Conservation (phyloP, 2,329 filamentous ascomycete species). For the Hypoxylon sp. region DNA sequence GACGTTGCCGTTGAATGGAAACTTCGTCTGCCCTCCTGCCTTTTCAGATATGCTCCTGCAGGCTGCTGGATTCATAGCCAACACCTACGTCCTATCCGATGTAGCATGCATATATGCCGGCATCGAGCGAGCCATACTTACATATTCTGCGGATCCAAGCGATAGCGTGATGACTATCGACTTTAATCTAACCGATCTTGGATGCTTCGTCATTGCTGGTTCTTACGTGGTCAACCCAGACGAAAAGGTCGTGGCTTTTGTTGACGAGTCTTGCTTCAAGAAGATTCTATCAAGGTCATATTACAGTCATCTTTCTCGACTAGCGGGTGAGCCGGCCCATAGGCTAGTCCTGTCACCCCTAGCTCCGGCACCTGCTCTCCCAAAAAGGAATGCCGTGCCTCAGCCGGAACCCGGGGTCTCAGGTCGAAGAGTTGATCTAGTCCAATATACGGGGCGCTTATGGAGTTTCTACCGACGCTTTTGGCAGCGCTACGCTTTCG, state of each 20-base stretch:
- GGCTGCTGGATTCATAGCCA: conserved; percentile 45
- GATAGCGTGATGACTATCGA: conserved; percentile 37
- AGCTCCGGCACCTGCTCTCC: not conserved
- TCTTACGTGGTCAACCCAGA: conserved; percentile 37
- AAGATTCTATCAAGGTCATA: conserved; percentile 47
- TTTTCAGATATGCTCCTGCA: conserved; percentile 46
- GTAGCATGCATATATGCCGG: conserved; percentile 44
- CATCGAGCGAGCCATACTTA: conserved; percentile 36
- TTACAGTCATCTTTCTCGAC: conserved; percentile 27
- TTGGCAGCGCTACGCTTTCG: conserved; percentile 19
- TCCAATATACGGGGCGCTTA: conserved; percentile 5
- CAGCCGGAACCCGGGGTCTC: not conserved
- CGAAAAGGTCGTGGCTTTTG: conserved; percentile 35
- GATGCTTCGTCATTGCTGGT: conserved; percentile 39
- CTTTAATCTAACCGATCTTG: conserved; percentile 41
- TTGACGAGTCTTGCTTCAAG: conserved; percentile 44
- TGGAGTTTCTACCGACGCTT: not conserved
- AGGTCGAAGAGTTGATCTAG: conserved; percentile 3
- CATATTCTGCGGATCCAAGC: conserved; percentile 21
- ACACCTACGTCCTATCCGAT: conserved; percentile 38
- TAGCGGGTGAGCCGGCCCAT: not conserved
- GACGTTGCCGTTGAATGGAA: conserved; percentile 5
- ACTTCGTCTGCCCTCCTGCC: conserved; percentile 38
- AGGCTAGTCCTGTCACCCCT: not conserved
- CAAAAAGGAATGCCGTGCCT: not conserved